Conservation (phyloP, 495 filamentous ascomycete genomes). For the Aspergillus asperescens region DNA sequence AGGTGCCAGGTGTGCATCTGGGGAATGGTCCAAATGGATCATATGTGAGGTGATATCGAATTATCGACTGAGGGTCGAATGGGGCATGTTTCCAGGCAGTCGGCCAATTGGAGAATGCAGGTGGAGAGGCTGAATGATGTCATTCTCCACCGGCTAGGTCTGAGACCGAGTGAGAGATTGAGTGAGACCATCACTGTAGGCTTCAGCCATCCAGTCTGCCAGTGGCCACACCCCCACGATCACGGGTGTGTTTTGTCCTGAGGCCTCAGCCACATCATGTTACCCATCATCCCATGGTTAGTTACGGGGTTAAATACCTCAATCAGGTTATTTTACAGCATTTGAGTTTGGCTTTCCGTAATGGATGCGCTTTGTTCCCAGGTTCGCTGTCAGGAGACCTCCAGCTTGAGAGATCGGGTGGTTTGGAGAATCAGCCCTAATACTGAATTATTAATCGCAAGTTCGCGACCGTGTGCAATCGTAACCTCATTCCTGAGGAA, state of each 20-base stretch:
- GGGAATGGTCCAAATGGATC: not conserved
- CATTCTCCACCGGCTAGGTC: not conserved
- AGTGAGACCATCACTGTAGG: no score
- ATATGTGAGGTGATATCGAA: not conserved
- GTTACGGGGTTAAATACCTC: slow-evolving; percentile 1
- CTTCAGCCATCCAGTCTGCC: no score
- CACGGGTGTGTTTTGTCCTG: not conserved
- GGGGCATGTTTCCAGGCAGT: no score
- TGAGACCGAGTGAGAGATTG: no score
- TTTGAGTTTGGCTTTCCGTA: not conserved
- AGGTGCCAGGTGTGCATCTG: not conserved
- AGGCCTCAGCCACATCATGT: not conserved
- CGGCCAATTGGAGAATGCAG: not conserved
- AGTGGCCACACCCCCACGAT: no score
- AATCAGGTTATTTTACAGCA: not conserved
- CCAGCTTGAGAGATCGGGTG: no score
- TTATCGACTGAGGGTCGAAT: no score
- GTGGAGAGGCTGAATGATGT: not conserved
- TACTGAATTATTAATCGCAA: not conserved
- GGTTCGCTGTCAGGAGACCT: not conserved
- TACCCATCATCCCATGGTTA: not conserved
- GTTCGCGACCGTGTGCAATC: no score
- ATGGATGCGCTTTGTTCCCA: not conserved
- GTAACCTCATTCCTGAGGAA: no score
- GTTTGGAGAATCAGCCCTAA: no score